Percentiles rank a stretch among this genome's conserved stretches.
These are phyloP conservation scores for Fraxinus velutina DNA, from an alignment of 305 asterid species.

Conservation along the genomic window DNA sequence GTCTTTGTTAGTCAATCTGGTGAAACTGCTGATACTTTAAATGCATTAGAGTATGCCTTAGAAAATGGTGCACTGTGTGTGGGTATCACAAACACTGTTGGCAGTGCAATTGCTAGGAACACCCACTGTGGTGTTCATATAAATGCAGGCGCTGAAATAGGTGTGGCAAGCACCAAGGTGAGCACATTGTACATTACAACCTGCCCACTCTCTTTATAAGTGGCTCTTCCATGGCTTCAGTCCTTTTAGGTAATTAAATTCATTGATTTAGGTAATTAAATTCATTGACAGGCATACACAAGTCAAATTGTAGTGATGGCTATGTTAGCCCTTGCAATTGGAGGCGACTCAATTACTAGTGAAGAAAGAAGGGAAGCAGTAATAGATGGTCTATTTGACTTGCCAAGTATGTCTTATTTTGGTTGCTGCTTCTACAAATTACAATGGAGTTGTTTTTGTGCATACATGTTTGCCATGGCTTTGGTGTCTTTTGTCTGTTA, in stretches of 20 bases:
- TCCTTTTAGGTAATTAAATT: slow-evolving; percentile 11
- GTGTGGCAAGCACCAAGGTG: slow-evolving; percentile 98
- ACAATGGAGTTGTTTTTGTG: neutral
- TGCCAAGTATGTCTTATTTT: slow-evolving; percentile 63
- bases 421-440: slow-evolving; percentile 20
- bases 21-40: slow-evolving; percentile 94
- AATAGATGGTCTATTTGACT: slow-evolving; percentile 77
- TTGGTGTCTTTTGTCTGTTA: slow-evolving; percentile 11
- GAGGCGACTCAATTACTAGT: slow-evolving; percentile 80
- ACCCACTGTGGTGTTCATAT: slow-evolving; percentile 96
- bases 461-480: neutral
- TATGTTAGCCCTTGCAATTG: slow-evolving; percentile 96
- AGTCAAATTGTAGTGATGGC: slow-evolving; percentile 99
- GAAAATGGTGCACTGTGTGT: slow-evolving; percentile 91
- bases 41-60: slow-evolving; percentile 86
- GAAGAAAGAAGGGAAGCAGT: slow-evolving; percentile 80
- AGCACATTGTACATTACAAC: slow-evolving; percentile 7
- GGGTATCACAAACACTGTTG: slow-evolving; percentile 94
- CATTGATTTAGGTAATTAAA: neutral
- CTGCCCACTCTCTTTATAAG: neutral
- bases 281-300: slow-evolving; percentile 75
- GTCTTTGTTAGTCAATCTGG: slow-evolving; percentile 97
- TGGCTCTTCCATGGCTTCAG: neutral
- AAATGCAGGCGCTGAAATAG: slow-evolving; percentile 97
- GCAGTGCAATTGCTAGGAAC: slow-evolving; percentile 96